These are phyloP conservation scores for Alternaria gansuensis DNA, from an alignment of 2,329 filamentous ascomycete species.

Conservation along the genomic window DNA sequence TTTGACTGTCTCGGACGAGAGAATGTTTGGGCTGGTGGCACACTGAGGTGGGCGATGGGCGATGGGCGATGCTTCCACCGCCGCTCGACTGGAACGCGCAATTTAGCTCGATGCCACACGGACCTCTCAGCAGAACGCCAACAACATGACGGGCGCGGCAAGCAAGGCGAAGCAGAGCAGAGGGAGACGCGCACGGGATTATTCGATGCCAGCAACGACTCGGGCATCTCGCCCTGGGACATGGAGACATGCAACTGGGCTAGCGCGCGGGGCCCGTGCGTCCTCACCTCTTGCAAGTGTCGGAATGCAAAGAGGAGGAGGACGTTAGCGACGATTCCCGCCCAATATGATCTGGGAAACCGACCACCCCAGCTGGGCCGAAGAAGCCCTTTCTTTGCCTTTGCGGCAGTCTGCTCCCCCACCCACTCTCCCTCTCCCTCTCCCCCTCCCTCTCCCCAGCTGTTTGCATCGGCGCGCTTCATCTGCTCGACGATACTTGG, in stretches of 20 bases:
- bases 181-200: neutral
- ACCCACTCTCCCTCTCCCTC: slow-evolving; percentile 15
- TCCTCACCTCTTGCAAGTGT: slow-evolving; percentile 19
- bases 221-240: neutral
- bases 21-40: slow-evolving; percentile 15
- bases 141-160: neutral
- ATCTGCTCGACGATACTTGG: slow-evolving; percentile 15
- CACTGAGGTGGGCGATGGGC: slow-evolving; percentile 15
- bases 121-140: slow-evolving; percentile 13
- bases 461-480: slow-evolving; percentile 13
- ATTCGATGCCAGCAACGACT: slow-evolving; percentile 1
- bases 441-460: slow-evolving; percentile 7
- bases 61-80: slow-evolving; percentile 24
- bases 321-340: slow-evolving; percentile 22
- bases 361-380: slow-evolving; percentile 23
- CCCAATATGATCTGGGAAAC: slow-evolving; percentile 23
- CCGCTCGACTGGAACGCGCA: slow-evolving; percentile 22
- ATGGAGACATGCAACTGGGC: slow-evolving; percentile 3
- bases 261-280: slow-evolving; percentile 15
- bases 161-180: neutral
- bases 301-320: slow-evolving; percentile 17
- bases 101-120: slow-evolving; percentile 23
- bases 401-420: slow-evolving; percentile 13
- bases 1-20: slow-evolving; percentile 9
- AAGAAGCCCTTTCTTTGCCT: slow-evolving; percentile 23